Evolutionary conservation across 257 asterid genomes (phyloP).

Genomic region (Misopates orontium): DNA sequence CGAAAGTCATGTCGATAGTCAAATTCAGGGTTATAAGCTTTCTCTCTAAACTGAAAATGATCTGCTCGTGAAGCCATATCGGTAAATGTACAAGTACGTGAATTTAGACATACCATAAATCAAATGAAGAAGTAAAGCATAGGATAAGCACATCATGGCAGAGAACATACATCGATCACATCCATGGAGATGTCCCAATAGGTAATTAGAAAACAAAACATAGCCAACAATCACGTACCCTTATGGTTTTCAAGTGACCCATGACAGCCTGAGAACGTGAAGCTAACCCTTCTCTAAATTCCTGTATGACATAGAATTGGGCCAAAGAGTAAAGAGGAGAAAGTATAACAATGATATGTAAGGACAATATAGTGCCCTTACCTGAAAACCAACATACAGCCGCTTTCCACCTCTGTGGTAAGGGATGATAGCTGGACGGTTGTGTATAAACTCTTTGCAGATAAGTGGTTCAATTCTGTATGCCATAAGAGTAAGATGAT

Average conservation of each 20-base stretch:
- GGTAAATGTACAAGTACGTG: background rate
- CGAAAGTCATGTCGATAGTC: background rate
- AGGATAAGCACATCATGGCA: background rate
- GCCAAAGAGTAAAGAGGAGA: slow-evolving; percentile 16
- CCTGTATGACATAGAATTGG: slow-evolving; percentile 52
- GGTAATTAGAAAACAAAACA: slow-evolving; percentile 12
- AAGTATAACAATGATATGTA: slow-evolving; percentile 4
- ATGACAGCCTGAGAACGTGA: slow-evolving; percentile 65
- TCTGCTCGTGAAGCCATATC: too few relatives aligned
- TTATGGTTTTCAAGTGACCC: slow-evolving; percentile 53
- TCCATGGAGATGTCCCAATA: background rate
- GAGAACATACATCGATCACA: slow-evolving; percentile 6
- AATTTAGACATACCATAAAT: background rate
- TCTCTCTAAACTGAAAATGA: background rate
- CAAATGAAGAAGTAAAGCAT: background rate
- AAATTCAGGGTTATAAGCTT: too few relatives aligned
- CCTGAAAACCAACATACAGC: slow-evolving; percentile 84
- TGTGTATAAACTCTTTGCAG: slow-evolving; percentile 70
- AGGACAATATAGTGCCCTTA: slow-evolving; percentile 27
- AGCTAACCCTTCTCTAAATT: slow-evolving; percentile 79
- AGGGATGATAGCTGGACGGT: slow-evolving; percentile 83
- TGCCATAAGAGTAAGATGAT: slow-evolving; percentile 12
- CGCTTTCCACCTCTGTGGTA: slow-evolving; percentile 98
- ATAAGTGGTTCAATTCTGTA: slow-evolving; percentile 89
- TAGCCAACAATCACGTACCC: slow-evolving; percentile 47